phyloP scores from a whole-genome alignment of 805 yeast species.

The Grigorovia jiainica region DNA sequence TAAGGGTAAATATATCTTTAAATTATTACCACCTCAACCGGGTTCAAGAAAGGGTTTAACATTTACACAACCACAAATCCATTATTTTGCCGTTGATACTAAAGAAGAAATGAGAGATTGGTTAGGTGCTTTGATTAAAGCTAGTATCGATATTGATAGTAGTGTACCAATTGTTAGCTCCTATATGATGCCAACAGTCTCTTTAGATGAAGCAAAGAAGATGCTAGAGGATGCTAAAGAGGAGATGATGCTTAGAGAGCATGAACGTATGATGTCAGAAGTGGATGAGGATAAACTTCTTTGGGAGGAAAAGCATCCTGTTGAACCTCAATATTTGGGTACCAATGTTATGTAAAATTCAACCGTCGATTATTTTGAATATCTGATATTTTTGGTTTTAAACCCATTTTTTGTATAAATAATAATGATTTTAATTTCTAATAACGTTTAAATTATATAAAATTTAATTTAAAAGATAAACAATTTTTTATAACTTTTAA shows the following conservation, averaged over 20 bases:
- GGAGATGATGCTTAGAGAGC: conserved; percentile 48
- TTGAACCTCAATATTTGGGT: neutral
- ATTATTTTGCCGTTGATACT: conserved; percentile 90
- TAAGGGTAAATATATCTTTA: conserved; percentile 83
- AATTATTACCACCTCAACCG: conserved; percentile 92
- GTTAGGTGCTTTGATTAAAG: conserved; percentile 90
- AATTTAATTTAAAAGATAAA: too few relatives aligned
- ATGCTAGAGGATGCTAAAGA: conserved; percentile 74
- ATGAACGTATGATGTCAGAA: conserved; percentile 25
- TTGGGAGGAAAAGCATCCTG: conserved; percentile 19
- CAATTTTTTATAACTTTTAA: too few relatives aligned
- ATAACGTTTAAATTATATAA: too few relatives aligned
- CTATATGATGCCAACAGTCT: conserved; percentile 90
- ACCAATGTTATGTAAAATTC: neutral
- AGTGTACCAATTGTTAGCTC: conserved; percentile 84
- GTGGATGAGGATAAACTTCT: conserved; percentile 25
- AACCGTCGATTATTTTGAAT: too few relatives aligned
- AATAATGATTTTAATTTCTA: too few relatives aligned
- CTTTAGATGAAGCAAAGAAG: conserved; percentile 78
- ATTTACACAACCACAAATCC: conserved; percentile 91
- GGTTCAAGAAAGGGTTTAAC: conserved; percentile 92
- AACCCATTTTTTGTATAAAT: too few relatives aligned
- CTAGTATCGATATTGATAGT: conserved; percentile 93
- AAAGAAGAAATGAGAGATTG: conserved; percentile 86
- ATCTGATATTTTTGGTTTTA: too few relatives aligned